phyloP scores from a whole-genome alignment of 129 eudicot genomes.

The Smallanthus sonchifolius region DNA sequence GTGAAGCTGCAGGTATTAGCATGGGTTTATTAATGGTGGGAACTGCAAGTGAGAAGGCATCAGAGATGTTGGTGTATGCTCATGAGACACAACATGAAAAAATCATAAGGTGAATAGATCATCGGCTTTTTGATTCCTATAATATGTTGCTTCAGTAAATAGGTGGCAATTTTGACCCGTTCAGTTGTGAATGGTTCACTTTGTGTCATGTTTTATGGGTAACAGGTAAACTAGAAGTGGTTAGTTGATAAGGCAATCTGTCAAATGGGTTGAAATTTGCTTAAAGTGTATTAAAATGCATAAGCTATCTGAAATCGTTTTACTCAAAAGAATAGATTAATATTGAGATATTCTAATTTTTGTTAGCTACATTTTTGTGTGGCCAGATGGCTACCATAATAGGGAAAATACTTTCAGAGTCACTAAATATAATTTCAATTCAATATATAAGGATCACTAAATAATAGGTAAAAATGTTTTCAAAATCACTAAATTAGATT shows the following conservation, averaged over 20 bases:
- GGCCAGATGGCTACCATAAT: background rate
- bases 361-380: background rate
- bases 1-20: constrained; percentile 97
- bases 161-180: background rate
- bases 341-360: background rate
- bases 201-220: background rate
- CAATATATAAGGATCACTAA: background rate
- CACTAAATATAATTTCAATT: background rate
- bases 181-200: background rate
- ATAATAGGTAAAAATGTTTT: no score
- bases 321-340: background rate
- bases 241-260: background rate
- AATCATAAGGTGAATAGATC: constrained; percentile 60
- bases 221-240: background rate
- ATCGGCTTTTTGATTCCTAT: background rate
- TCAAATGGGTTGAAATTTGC: background rate
- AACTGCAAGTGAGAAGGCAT: constrained; percentile 93
- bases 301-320: background rate
- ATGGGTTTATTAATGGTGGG: constrained; percentile 97
- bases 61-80: constrained; percentile 91
- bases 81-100: constrained; percentile 98
- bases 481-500: background rate
- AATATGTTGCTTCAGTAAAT: background rate
- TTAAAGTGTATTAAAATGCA: background rate
- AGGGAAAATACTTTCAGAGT: constrained; percentile 3